Evolutionary conservation across 2,329 filamentous ascomycete species (phyloP), one percentile per base, ranked within the genome.

Genomic region (Penicillium digitatum): DNA sequence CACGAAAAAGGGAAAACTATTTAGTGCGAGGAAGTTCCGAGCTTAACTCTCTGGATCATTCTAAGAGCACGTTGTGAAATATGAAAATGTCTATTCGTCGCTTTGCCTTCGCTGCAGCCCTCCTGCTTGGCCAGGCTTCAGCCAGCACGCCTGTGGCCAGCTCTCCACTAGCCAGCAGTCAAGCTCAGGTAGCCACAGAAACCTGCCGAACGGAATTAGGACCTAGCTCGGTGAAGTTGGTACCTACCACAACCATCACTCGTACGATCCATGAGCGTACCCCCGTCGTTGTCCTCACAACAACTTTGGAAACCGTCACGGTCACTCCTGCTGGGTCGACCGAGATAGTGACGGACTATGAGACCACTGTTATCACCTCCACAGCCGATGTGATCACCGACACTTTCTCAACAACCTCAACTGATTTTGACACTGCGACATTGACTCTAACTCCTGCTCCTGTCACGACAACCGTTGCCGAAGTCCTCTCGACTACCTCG

Each of bases 341-440:
- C 27, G n/a, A 34, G 40, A 45, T 22, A 14, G 38, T 31, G 31
- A 55, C 53, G 8, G 47, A 44, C 22, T 55, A 55, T 47, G 35
- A 45, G n/a, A 55, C 53, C 27, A 46, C 32, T 35, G 47, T 29
- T 5, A 2, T 55, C 2, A 51, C 26, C n/a, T 55, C 47, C 14
- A 56, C 54, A 6, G 54, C 48, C 24, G 18, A 22, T 20, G 24
- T 43, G 3, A 38, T 43, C 24, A 56, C 54, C 26, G 54, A 56
- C 24, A 47, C 34, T 2, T 52, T 56, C 31, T 56, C 43, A 38
- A 52, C 49, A 16, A 56, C 54, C 8, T 56, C 48, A 12, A 56
- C 54, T 44, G 43, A 48, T n/a, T 52, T 43, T 43, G 31, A 56
- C 5, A 52, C 48, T 40, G 26, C 42, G 1, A 52, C 43, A 24